Conservation (phyloP, 2,329 filamentous ascomycete genomes). For the Pezicula rhizophila region DNA sequence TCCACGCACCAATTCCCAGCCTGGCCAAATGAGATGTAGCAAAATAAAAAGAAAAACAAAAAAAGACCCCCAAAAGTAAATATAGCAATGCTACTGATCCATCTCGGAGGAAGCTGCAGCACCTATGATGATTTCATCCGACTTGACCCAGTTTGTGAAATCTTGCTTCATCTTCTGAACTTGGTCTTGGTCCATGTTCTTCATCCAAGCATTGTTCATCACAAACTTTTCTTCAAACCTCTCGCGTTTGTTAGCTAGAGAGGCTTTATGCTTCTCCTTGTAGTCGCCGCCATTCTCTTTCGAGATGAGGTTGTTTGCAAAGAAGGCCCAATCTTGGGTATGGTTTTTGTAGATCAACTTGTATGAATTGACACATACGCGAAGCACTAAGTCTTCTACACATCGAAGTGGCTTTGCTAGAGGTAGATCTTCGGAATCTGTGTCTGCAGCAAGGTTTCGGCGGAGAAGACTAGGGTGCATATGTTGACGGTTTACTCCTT, state of each 20-base stretch:
- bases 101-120: conserved; percentile 5
- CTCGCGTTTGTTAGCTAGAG: conserved; percentile 28
- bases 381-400: conserved; percentile 62
- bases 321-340: conserved; percentile 66
- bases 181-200: conserved; percentile 40
- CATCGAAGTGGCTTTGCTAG: conserved; percentile 52
- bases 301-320: conserved; percentile 34
- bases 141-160: conserved; percentile 40
- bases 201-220: conserved; percentile 45
- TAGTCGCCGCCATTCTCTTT: conserved; percentile 29
- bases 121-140: conserved; percentile 15
- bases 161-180: conserved; percentile 40
- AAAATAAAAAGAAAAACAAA: no score
- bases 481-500: conserved; percentile 61
- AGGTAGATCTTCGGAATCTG: conserved; percentile 57
- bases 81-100: neutral
- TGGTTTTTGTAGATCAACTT: conserved; percentile 71
- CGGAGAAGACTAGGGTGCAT: conserved; percentile 65
- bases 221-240: conserved; percentile 45
- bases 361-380: conserved; percentile 72
- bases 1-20: no score
- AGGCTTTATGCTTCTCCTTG: conserved; percentile 30
- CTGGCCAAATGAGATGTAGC: no score
- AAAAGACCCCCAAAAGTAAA: no score
- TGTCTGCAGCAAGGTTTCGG: conserved; percentile 61